Evolutionary conservation across 305 asterid species (phyloP), one percentile per base, ranked within the genome.

Genomic region (Solanum chacoense): DNA sequence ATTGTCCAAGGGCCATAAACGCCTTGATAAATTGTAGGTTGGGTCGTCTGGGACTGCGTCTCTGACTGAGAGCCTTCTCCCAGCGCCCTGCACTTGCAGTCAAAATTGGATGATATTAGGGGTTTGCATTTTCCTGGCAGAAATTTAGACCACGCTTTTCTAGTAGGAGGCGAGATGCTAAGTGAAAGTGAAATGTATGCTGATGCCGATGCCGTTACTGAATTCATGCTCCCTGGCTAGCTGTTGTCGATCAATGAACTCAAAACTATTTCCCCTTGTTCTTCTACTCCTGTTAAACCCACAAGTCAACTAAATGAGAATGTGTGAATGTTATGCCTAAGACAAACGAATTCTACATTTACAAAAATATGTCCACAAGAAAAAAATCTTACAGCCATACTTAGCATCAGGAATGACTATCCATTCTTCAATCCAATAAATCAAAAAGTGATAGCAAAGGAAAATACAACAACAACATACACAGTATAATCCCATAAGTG

Each of bases 1-100:
- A 96, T 76, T 29, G 91, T 94, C 99, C 99, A 97, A 22, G 99
- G 97, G 45, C 98, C 98, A 90, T 96, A 97, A 67, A 91, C 91
- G 80, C 99, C 99, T 89, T 89, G 96, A 89, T 94, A 96, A 72
- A 91, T 92, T 28, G 92, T 89, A 80, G 38, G 69, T 80, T 79
- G 22, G 34, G 91, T 24, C 26, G 93, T 14, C 65, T 88, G 89
- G 81, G 91, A 74, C 65, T 34, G 65, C 7, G 67, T 55, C 67
- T 55, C 67, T 20, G 76, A 6, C 50, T 77, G 67, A 13, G 84
- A 77, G 76, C 69, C 86, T 26, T 86, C 86, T 55, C 90, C 90
- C 13, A 72, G 83, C 2, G 91, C 93, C 78, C 88, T 88, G 80
- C 90, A 88, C 87, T 76, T 90, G 71, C 5, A 11, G 42, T 83